These are phyloP conservation scores for Verticillium longisporum DNA, from an alignment of 2,329 filamentous ascomycete species.

Conservation along the genomic window DNA sequence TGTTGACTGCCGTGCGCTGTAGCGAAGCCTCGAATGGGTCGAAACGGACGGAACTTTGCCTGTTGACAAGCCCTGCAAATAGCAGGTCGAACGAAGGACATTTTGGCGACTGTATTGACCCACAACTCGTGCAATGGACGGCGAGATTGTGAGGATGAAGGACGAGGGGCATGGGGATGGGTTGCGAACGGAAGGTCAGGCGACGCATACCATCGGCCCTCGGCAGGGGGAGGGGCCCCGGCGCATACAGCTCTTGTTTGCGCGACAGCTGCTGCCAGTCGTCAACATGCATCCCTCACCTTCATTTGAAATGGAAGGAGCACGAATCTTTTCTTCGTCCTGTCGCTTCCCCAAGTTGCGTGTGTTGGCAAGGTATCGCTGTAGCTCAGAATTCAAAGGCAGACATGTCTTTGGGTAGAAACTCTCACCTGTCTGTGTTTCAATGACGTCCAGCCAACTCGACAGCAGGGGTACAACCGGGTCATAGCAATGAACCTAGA, in stretches of 20 bases:
- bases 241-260: background rate
- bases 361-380: no score
- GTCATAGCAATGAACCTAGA: no score
- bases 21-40: slow-evolving; percentile 27
- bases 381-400: no score
- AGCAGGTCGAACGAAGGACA: slow-evolving; percentile 28
- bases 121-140: background rate
- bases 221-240: background rate
- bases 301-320: no score
- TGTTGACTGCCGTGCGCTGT: slow-evolving; percentile 24
- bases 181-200: background rate
- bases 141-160: background rate
- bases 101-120: slow-evolving; percentile 9
- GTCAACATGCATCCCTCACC: no score
- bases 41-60: slow-evolving; percentile 17
- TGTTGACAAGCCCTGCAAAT: slow-evolving; percentile 31
- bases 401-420: no score
- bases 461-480: no score
- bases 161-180: background rate
- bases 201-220: slow-evolving; percentile 1
- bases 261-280: no score
- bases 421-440: no score
- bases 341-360: no score
- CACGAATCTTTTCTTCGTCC: no score
- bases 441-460: no score